Base-by-base conservation (phyloP, 495 filamentous ascomycete genomes). In the Neurospora sublineolata region DNA sequence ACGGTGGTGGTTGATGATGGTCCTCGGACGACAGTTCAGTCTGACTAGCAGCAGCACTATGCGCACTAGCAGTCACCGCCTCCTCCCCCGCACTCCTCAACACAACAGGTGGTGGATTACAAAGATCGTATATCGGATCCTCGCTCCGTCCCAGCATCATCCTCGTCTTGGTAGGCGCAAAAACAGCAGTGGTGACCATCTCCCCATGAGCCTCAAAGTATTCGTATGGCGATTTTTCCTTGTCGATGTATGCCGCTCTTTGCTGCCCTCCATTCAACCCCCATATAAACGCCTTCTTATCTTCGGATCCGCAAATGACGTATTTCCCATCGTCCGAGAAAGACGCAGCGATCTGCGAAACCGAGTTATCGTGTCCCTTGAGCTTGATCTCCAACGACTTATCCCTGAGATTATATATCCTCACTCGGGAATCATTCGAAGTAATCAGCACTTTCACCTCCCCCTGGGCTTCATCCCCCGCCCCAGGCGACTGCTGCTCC, bases 351-450 rank as follows among this genome's bases (percentile, higher is more conserved):
- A 99, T 97, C 79, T 98, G 95, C 76, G 89, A 94, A 80, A 87
- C 93, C n/a, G 89, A 86, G 77, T 98, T 97, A 77, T 94, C 92
- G 76, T 97, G 93, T 6, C 94, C 96, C 75, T 93, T 93, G 75
- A 97, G 92, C 77, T 98, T 99, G 72, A 92, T 86, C 73, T 97
- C 92, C 3, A 98, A 82, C 11, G 84, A 86, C 76, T 96, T 94
- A 76, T 95, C 92, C 27, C 89, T 86, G 73, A 97, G 83, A 79
- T 92, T 93, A 81, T 98, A 98, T 33, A 97, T 84, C 5, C 95
- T 88, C n/a, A 98, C 89, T 7, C 96, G 89, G 3, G 94, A 97
- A 77, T 99, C 95, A 75, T 97, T 98, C 76, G 94, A 97, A 0
- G 93, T 97, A 69, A 99, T 89, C 16, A 99, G 83, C 30, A 99